Evolutionary conservation across 768 basidiomycete species (phyloP), one percentile per base, ranked within the genome.

Genomic region (Exsudoporus frostii): DNA sequence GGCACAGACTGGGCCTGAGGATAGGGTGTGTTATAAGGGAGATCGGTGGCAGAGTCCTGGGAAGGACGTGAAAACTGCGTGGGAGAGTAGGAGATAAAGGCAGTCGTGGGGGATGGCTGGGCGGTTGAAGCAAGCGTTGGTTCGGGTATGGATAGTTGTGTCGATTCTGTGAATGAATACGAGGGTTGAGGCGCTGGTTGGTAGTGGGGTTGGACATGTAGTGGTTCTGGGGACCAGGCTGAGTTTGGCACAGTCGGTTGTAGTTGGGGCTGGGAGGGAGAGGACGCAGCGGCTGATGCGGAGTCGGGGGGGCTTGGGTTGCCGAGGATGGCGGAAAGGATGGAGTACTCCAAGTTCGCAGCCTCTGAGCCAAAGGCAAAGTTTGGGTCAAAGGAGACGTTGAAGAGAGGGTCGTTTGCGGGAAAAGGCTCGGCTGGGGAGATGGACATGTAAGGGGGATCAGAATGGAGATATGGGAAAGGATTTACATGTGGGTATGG

Each of bases 341-440:
- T 96, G 44, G 92, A 92, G 71, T 97, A 98, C 67, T 98, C 96
- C 56, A 92, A 77, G 67, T 94, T 94, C 22, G 92, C 93, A 9
- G 90, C 92, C 68, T 94, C 90, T 41, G 91, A 92, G 46, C 86
- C 89, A 70, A 94, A 93, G 13, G 82, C 62, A 68, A 71, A 79
- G 62, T 75, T 75, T 45, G 86, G 75, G 66, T 87, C 82, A 64
- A 87, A 86, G 14, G 81, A 59, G 15, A 79, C 69, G 55, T 80
- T 76, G 66, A 86, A 82, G 56, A 91, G 74, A 8, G 82, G 74
- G 55, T 90, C 86, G 47, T 61, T 65, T 50, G 71, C 70, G 49
- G 80, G 75, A 65, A 81, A 81, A 0, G 80, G 68, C 47, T 84
- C 83, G 42, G 78, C 79, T 79, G 61, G 30, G 53, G 38, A 10